These are phyloP conservation scores for Falciphora oryzae DNA, from an alignment of 2,329 filamentous ascomycete genomes.

Conservation along the genomic window DNA sequence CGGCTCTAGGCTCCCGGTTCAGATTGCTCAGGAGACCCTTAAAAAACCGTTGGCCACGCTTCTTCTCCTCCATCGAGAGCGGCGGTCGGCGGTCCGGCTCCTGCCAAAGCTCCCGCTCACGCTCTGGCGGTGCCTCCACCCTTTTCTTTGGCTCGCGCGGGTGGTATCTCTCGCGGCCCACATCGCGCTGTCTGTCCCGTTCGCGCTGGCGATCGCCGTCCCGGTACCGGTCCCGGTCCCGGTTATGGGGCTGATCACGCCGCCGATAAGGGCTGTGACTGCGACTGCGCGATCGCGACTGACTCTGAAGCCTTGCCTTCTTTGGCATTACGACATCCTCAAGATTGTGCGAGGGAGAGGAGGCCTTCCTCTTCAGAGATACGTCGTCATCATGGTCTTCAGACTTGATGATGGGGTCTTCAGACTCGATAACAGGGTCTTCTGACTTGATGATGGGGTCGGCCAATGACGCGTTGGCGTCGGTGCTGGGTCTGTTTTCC, in stretches of 20 bases:
- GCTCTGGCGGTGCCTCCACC: neutral
- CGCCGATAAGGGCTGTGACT: too few relatives aligned
- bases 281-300: neutral
- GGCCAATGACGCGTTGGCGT: neutral
- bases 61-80: conserved; percentile 67
- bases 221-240: neutral
- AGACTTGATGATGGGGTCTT: too few relatives aligned
- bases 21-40: conserved; percentile 74
- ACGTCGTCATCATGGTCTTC: neutral
- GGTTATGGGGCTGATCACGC: neutral
- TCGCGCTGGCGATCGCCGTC: neutral
- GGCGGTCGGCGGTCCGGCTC: conserved; percentile 21
- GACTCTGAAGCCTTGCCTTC: neutral
- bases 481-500: neutral
- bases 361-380: neutral
- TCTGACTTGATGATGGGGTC: neutral
- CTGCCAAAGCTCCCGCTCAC: conserved; percentile 23
- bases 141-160: neutral
- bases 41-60: conserved; percentile 79
- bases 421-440: neutral
- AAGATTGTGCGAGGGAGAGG: neutral
- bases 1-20: conserved; percentile 61
- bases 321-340: neutral
- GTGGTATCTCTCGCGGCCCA: neutral
- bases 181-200: neutral